A percentile compares a stretch with the other conserved stretches of the same genome.
Evolutionary conservation across 2,329 filamentous ascomycete species (phyloP).

Genomic region (Emmonsiellopsis sp.): DNA sequence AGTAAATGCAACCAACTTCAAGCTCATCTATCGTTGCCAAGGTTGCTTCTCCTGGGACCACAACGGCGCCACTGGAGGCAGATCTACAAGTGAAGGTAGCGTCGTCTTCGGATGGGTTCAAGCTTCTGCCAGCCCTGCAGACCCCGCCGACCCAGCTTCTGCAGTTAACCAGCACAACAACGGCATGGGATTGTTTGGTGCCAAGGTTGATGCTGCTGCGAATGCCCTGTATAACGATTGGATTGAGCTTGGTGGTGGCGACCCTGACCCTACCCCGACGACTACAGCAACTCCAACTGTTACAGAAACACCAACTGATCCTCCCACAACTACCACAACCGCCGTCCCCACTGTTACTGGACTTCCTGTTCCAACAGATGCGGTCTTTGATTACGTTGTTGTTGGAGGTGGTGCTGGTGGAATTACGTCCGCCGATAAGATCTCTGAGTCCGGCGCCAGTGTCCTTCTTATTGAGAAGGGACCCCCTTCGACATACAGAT

Average conservation of each 20-base stretch:
- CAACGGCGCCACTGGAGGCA: constrained; percentile 34
- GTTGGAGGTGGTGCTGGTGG: constrained; percentile 40
- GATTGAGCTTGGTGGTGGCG: constrained; percentile 17
- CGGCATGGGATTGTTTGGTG: constrained; percentile 45
- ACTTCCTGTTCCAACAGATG: constrained; percentile 13
- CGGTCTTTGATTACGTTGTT: constrained; percentile 34
- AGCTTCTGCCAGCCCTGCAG: constrained; percentile 29
- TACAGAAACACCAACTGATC: constrained; percentile 17
- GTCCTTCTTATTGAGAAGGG: constrained; percentile 56
- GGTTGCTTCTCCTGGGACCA: constrained; percentile 48
- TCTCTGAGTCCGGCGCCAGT: constrained; percentile 55
- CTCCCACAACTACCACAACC: constrained; percentile 9
- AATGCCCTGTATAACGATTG: constrained; percentile 27
- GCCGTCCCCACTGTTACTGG: constrained; percentile 8
- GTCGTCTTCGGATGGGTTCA: constrained; percentile 50
- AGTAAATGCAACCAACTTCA: constrained; percentile 50
- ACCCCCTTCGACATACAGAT: constrained; percentile 53
- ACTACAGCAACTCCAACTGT: constrained; percentile 18
- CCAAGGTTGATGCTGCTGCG: constrained; percentile 34
- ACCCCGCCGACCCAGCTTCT: constrained; percentile 36
- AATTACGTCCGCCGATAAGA: constrained; percentile 48
- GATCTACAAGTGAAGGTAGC: constrained; percentile 35
- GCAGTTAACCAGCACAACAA: constrained; percentile 47
- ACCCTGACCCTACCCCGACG: constrained; percentile 16
- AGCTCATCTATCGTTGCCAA: constrained; percentile 56